phyloP scores from a whole-genome alignment of 2,329 filamentous ascomycete species.

The Hypoxylon sp. region DNA sequence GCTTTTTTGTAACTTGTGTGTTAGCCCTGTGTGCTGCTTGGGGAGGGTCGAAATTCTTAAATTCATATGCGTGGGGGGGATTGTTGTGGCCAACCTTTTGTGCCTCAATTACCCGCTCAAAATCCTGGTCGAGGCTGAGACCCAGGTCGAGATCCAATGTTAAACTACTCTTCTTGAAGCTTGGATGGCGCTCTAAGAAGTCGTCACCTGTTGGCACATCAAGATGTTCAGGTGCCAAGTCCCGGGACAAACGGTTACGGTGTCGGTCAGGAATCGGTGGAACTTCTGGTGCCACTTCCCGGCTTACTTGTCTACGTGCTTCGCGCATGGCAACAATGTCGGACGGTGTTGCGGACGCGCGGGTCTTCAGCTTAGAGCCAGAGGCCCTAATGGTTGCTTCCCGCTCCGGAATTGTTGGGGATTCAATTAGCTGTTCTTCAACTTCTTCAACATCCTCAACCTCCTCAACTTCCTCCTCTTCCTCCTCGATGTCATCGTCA shows the following conservation, averaged over 20 bases:
- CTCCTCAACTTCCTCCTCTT: slow-evolving; percentile 57
- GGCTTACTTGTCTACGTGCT: slow-evolving; percentile 86
- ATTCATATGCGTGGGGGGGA: slow-evolving; percentile 46
- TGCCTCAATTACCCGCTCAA: slow-evolving; percentile 93
- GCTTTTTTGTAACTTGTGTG: slow-evolving; percentile 77
- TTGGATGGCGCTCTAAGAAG: slow-evolving; percentile 74
- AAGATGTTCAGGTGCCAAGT: slow-evolving; percentile 59
- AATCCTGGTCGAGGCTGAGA: slow-evolving; percentile 90
- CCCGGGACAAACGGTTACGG: slow-evolving; percentile 67
- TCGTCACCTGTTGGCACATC: slow-evolving; percentile 58
- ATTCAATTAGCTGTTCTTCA: slow-evolving; percentile 60
- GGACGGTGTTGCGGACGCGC: slow-evolving; percentile 87
- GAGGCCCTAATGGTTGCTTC: slow-evolving; percentile 87
- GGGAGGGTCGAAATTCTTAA: slow-evolving; percentile 44
- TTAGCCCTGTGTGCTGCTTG: slow-evolving; percentile 70
- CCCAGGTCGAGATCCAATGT: slow-evolving; percentile 86
- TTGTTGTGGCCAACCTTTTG: slow-evolving; percentile 86
- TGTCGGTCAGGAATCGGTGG: slow-evolving; percentile 75
- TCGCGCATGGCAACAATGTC: slow-evolving; percentile 90
- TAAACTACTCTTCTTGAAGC: slow-evolving; percentile 85
- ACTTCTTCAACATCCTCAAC: slow-evolving; percentile 6
- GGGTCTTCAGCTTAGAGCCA: slow-evolving; percentile 88
- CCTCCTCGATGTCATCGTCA: slow-evolving; percentile 54
- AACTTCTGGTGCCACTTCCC: slow-evolving; percentile 71
- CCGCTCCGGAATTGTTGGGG: slow-evolving; percentile 81